Conservation (phyloP, 495 filamentous ascomycete genomes). For the Rusavskia elegans region DNA sequence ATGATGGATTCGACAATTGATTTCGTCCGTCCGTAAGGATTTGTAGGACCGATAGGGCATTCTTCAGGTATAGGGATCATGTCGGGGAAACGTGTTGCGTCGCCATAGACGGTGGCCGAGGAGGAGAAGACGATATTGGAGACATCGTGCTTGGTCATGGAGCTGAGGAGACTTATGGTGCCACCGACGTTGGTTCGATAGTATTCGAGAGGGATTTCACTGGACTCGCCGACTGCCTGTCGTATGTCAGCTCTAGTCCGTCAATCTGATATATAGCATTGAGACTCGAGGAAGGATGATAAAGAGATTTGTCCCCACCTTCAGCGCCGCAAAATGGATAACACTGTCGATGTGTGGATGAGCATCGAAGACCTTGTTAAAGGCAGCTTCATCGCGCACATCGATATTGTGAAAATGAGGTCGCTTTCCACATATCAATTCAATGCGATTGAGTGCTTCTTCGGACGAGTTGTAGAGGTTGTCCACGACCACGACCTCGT, state of each 20-base stretch:
- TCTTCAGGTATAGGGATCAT: conserved; percentile 98
- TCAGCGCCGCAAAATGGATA: conserved; percentile 95
- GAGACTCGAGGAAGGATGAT: neutral
- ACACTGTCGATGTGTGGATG: conserved; percentile 93
- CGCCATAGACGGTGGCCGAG: conserved; percentile 93
- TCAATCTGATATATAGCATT: neutral
- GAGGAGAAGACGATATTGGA: conserved; percentile 96
- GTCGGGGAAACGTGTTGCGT: conserved; percentile 86
- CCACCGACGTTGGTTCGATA: conserved; percentile 94
- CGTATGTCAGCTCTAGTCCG: neutral
- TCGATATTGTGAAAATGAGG: conserved; percentile 76
- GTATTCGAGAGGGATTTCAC: conserved; percentile 92
- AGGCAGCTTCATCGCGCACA: conserved; percentile 65
- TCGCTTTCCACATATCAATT: conserved; percentile 79
- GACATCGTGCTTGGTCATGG: conserved; percentile 80
- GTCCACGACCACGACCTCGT: conserved; percentile 91
- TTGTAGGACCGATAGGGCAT: conserved; percentile 90
- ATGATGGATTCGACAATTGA: conserved; percentile 80
- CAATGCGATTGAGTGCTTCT: conserved; percentile 81
- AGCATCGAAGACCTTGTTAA: conserved; percentile 77
- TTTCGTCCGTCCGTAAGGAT: conserved; percentile 95
- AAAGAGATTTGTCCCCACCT: conserved; percentile 36
- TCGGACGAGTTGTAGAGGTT: conserved; percentile 89
- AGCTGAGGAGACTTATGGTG: conserved; percentile 70
- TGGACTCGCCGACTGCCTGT: conserved; percentile 90